Evolutionary conservation across 1,284 basidiomycete species (phyloP).

Genomic region (Ganoderma leucocontextum): DNA sequence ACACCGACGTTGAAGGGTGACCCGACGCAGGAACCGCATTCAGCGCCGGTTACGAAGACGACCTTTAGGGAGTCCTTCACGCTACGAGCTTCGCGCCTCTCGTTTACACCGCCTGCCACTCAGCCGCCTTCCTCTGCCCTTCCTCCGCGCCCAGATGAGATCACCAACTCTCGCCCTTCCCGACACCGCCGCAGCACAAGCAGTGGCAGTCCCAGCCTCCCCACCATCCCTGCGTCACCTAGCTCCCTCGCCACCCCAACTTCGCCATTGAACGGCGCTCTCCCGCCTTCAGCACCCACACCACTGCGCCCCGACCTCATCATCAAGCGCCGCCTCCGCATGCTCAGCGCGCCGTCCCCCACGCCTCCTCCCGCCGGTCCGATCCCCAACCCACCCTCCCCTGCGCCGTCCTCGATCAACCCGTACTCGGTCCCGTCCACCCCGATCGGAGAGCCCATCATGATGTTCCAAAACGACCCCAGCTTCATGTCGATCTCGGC

Average conservation of each 20-base stretch:
- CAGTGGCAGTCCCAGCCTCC: slow-evolving; percentile 47
- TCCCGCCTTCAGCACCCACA: slow-evolving; percentile 40
- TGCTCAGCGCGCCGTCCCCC: slow-evolving; percentile 63
- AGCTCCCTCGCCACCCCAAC: slow-evolving; percentile 48
- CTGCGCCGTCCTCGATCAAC: slow-evolving; percentile 37
- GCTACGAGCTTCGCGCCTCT: slow-evolving; percentile 63
- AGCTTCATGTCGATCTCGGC: slow-evolving; percentile 63
- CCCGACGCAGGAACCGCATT: slow-evolving; percentile 32
- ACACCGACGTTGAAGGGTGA: slow-evolving; percentile 32
- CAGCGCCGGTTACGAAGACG: slow-evolving; percentile 46
- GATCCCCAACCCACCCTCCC: slow-evolving; percentile 34
- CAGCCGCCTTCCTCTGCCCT: slow-evolving; percentile 63
- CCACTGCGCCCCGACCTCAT: slow-evolving; percentile 48
- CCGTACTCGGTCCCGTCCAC: slow-evolving; percentile 38
- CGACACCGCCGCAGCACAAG: slow-evolving; percentile 48
- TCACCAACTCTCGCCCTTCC: slow-evolving; percentile 27
- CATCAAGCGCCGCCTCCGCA: slow-evolving; percentile 67
- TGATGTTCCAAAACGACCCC: slow-evolving; percentile 59
- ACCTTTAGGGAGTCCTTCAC: slow-evolving; percentile 62
- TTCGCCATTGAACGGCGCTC: slow-evolving; percentile 54
- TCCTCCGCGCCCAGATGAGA: slow-evolving; percentile 69
- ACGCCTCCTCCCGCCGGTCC: slow-evolving; percentile 37
- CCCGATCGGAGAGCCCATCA: slow-evolving; percentile 68
- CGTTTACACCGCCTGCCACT: slow-evolving; percentile 63
- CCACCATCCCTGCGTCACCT: slow-evolving; percentile 56